Percentiles rank a stretch among this genome's conserved stretches.
Conservation (phyloP, 495 filamentous ascomycete species). For the Acidiella bohemica region DNA sequence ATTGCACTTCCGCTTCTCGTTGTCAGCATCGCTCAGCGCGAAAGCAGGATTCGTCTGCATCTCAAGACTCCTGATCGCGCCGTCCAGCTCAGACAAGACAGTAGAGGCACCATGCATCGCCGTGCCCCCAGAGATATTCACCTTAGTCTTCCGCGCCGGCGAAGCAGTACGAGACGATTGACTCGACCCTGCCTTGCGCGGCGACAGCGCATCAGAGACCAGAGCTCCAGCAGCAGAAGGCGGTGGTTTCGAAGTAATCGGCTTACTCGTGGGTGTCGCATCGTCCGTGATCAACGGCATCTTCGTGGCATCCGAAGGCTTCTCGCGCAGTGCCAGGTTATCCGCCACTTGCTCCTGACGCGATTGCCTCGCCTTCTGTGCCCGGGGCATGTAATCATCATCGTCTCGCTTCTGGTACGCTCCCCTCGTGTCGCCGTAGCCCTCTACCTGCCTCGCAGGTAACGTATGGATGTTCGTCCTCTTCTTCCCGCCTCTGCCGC, state of each 20-base stretch:
- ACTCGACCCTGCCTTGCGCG: slow-evolving; percentile 29
- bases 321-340: slow-evolving; percentile 29
- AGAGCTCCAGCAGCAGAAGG: slow-evolving; percentile 62
- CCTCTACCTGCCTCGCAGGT: slow-evolving; percentile 44
- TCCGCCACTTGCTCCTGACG: slow-evolving; percentile 18
- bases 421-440: slow-evolving; percentile 42
- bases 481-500: slow-evolving; percentile 14
- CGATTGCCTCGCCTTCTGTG: slow-evolving; percentile 28
- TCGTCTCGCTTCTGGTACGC: slow-evolving; percentile 51
- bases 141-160: slow-evolving; percentile 40
- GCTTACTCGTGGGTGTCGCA: slow-evolving; percentile 24
- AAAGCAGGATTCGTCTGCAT: slow-evolving; percentile 73
- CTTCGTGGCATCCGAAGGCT: slow-evolving; percentile 29
- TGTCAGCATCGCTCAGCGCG: slow-evolving; percentile 27
- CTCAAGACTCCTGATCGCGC: slow-evolving; percentile 82
- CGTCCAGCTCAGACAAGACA: slow-evolving; percentile 69
- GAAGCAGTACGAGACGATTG: slow-evolving; percentile 35
- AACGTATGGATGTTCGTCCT: slow-evolving; percentile 39
- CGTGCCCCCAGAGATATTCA: slow-evolving; percentile 55
- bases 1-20: slow-evolving; percentile 50
- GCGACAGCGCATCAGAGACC: slow-evolving; percentile 48
- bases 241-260: slow-evolving; percentile 38
- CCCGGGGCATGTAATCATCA: slow-evolving; percentile 45
- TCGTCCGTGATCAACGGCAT: slow-evolving; percentile 23
- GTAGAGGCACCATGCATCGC: slow-evolving; percentile 66